These are phyloP conservation scores for Scheffersomyces cryptocercus DNA, from an alignment of 1,139 yeast species.

Conservation along the genomic window DNA sequence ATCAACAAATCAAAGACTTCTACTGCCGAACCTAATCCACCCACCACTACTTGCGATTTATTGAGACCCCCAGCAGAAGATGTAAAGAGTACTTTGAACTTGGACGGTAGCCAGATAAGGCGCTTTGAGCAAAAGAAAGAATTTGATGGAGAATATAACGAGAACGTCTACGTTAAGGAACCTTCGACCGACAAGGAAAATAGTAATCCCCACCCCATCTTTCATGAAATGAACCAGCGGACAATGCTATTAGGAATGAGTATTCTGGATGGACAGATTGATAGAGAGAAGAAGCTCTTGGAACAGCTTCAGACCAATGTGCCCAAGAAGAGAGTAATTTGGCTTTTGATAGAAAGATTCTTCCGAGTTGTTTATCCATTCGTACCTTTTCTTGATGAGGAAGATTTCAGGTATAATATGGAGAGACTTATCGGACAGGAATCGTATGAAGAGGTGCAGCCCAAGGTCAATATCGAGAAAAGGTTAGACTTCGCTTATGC, in stretches of 20 bases:
- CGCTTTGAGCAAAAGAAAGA: slow-evolving; percentile 1
- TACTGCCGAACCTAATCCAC: slow-evolving; percentile 24
- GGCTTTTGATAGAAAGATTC: slow-evolving; percentile 48
- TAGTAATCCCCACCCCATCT: neutral
- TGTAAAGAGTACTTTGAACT: slow-evolving; percentile 10
- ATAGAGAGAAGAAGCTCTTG: slow-evolving; percentile 27
- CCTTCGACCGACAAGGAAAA: slow-evolving; percentile 14
- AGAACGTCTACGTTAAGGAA: slow-evolving; percentile 20
- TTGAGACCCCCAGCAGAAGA: slow-evolving; percentile 4
- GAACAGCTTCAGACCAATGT: slow-evolving; percentile 39
- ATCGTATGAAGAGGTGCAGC: slow-evolving; percentile 13
- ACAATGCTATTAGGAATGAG: slow-evolving; percentile 20
- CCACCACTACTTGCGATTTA: slow-evolving; percentile 16
- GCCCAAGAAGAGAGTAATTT: slow-evolving; percentile 44
- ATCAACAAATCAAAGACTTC: slow-evolving; percentile 12
- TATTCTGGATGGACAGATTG: slow-evolving; percentile 30
- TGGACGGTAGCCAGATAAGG: neutral
- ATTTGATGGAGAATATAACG: slow-evolving; percentile 17
- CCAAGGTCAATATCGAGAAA: slow-evolving; percentile 24
- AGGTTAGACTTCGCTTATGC: slow-evolving; percentile 34
- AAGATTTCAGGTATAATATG: slow-evolving; percentile 18
- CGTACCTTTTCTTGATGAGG: slow-evolving; percentile 51
- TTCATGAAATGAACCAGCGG: neutral
- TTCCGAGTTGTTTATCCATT: slow-evolving; percentile 46
- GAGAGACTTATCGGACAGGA: slow-evolving; percentile 26